Conservation (phyloP, 805 yeast species). For the Sugiyamaella boreocaroliniensis region DNA sequence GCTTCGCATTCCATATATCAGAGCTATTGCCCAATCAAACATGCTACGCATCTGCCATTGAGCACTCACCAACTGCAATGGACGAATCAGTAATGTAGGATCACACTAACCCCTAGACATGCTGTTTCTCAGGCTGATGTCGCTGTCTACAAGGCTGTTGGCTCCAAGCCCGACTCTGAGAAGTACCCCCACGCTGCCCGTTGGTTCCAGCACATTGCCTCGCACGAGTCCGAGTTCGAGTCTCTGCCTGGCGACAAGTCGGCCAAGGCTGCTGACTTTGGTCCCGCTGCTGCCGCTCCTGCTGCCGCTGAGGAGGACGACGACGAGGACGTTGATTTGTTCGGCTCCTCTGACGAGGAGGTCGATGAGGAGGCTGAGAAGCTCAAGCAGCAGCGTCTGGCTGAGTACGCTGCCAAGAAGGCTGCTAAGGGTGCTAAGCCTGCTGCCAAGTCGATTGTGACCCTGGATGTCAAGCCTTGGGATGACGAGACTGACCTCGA, state of each 20-base stretch:
- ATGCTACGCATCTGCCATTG: no score
- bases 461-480: constrained; percentile 99
- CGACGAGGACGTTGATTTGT: constrained; percentile 86
- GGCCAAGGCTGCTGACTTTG: constrained; percentile 28
- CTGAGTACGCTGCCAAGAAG: constrained; percentile 96
- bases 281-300: constrained; percentile 46
- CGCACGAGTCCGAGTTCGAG: constrained; percentile 80
- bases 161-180: constrained; percentile 43
- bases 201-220: constrained; percentile 98
- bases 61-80: no score
- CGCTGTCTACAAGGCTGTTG: constrained; percentile 80
- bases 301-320: constrained; percentile 71
- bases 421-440: constrained; percentile 96
- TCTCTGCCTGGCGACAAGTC: constrained; percentile 62
- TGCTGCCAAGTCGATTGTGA: constrained; percentile 96
- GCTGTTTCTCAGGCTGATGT: constrained; percentile 92
- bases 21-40: no score
- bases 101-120: constrained; percentile 1
- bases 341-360: constrained; percentile 91
- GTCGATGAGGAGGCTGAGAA: constrained; percentile 97
- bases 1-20: no score
- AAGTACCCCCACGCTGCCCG: constrained; percentile 93
- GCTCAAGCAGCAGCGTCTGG: constrained; percentile 94
- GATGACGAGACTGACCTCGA: constrained; percentile 98
- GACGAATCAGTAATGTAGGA: not conserved